phyloP scores from a whole-genome alignment of 352 stramenopile genomes.

The Phytopythium boreale region DNA sequence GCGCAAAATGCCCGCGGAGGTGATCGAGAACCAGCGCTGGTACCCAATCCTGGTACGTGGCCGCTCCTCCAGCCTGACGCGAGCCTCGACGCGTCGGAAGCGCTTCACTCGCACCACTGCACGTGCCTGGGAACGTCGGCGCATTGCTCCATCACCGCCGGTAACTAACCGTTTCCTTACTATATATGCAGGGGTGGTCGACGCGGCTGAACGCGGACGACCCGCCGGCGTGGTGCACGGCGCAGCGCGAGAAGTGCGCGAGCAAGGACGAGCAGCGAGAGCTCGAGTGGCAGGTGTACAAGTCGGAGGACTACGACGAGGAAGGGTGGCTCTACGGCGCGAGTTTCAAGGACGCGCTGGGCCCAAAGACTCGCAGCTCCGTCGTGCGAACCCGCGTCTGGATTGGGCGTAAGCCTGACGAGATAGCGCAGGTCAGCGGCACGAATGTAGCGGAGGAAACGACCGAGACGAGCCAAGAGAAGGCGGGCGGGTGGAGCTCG shows the following conservation, averaged over 20 bases:
- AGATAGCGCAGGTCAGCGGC: constrained; percentile 22
- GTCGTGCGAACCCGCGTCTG: constrained; percentile 79
- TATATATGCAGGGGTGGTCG: constrained; percentile 57
- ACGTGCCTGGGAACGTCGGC: too few relatives aligned
- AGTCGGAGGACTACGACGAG: constrained; percentile 79
- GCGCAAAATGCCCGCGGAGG: constrained; percentile 38
- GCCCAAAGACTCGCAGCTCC: constrained; percentile 55
- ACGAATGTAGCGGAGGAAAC: constrained; percentile 6
- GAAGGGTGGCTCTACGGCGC: constrained; percentile 82
- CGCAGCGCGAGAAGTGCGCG: constrained; percentile 31
- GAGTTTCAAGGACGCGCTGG: constrained; percentile 63
- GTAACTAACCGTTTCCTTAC: constrained; percentile 9
- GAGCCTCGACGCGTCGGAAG: too few relatives aligned
- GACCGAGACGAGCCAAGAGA: constrained; percentile 8
- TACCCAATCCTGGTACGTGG: constrained; percentile 65
- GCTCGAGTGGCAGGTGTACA: constrained; percentile 76
- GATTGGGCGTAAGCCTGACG: constrained; percentile 42
- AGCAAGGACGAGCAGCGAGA: constrained; percentile 61
- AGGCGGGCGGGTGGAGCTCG: constrained; percentile 31
- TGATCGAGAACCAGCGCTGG: constrained; percentile 89
- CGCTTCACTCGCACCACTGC: too few relatives aligned
- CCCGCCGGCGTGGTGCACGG: constrained; percentile 65
- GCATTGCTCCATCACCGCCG: too few relatives aligned
- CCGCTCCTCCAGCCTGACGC: background rate
- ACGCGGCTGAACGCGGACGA: constrained; percentile 64